These are phyloP conservation scores for Candida wancherniae DNA, from an alignment of 805 yeast species.

Conservation along the genomic window DNA sequence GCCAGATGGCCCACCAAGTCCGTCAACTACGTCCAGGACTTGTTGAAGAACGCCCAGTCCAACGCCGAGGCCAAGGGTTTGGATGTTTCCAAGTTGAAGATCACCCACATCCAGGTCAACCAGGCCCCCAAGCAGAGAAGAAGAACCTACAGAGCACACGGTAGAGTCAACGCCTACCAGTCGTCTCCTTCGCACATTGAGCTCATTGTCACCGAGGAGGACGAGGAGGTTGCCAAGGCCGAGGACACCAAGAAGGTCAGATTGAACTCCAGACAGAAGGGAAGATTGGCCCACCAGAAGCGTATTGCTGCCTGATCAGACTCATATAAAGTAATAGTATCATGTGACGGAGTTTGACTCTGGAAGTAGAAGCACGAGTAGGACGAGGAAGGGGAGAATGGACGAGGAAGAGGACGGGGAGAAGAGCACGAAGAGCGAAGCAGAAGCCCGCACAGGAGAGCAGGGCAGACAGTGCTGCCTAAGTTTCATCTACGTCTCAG, in stretches of 20 bases:
- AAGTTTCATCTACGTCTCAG: too few relatives aligned
- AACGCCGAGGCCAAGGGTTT: constrained; percentile 97
- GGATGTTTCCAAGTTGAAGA: constrained; percentile 88
- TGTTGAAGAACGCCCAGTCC: constrained; percentile 95
- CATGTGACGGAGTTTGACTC: constrained; percentile 2
- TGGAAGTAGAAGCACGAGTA: too few relatives aligned
- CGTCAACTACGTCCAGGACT: constrained; percentile 90
- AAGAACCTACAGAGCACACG: constrained; percentile 99
- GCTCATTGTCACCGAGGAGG: constrained; percentile 92
- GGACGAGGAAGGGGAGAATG: too few relatives aligned
- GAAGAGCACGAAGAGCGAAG: too few relatives aligned
- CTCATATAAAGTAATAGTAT: constrained; percentile 9
- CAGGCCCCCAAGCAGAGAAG: constrained; percentile 99
- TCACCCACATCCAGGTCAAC: constrained; percentile 99
- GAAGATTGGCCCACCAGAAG: constrained; percentile 85
- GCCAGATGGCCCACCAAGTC: constrained; percentile 99
- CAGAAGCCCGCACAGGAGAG: too few relatives aligned
- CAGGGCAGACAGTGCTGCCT: too few relatives aligned
- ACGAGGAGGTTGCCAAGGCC: constrained; percentile 91
- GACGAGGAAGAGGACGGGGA: too few relatives aligned
- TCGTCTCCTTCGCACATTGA: constrained; percentile 99
- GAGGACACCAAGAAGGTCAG: constrained; percentile 61
- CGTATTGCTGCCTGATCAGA: constrained; percentile 54
- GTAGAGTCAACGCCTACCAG: constrained; percentile 99
- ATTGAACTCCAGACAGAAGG: constrained; percentile 87